Conservation (phyloP, 2,329 filamentous ascomycete genomes). For the Botrytis galanthina region DNA sequence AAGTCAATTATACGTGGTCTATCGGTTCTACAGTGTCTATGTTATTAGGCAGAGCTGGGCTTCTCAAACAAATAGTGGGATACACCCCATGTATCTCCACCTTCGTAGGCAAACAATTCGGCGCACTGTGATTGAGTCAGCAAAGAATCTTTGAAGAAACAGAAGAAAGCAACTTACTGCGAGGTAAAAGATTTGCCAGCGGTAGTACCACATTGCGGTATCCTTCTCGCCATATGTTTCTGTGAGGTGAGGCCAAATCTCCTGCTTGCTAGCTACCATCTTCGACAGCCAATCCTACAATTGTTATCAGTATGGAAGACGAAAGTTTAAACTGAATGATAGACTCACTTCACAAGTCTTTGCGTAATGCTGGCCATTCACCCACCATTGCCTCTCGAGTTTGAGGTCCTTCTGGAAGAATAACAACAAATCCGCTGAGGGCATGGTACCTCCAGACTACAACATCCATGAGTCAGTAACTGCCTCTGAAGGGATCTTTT, state of each 20-base stretch:
- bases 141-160: neutral
- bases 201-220: conserved; percentile 61
- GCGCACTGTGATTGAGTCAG: conserved; percentile 38
- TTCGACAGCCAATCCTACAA: conserved; percentile 58
- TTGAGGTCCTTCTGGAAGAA: conserved; percentile 64
- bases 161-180: conserved; percentile 39
- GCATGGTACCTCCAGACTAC: conserved; percentile 67
- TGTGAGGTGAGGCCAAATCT: conserved; percentile 62
- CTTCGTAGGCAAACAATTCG: conserved; percentile 64
- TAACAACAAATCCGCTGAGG: conserved; percentile 61
- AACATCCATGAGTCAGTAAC: neutral
- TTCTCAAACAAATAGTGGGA: conserved; percentile 67
- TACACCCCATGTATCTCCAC: conserved; percentile 67
- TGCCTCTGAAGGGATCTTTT: neutral
- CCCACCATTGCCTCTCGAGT: conserved; percentile 66
- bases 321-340: neutral
- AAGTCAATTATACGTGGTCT: conserved; percentile 15
- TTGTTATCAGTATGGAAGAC: conserved; percentile 11
- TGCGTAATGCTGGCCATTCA: conserved; percentile 65
- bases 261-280: conserved; percentile 56
- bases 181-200: conserved; percentile 73
- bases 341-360: conserved; percentile 62
- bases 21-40: conserved; percentile 13
- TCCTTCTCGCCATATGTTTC: conserved; percentile 64
- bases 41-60: conserved; percentile 28